These are phyloP conservation scores for Ustilago trichophora DNA, from an alignment of 1,284 basidiomycete genomes.

Conservation along the genomic window DNA sequence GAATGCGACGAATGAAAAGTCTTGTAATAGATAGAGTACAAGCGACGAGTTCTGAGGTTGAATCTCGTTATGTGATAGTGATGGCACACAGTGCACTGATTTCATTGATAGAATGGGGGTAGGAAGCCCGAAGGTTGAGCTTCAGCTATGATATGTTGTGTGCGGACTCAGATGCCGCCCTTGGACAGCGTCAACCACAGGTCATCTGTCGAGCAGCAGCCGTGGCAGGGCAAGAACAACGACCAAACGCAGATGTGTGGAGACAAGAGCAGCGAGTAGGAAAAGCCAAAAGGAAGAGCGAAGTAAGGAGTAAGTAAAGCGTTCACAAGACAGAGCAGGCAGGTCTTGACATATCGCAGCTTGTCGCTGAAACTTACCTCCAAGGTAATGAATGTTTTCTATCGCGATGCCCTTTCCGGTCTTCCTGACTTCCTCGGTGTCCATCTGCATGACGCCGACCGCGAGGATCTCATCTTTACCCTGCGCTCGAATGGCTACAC, in stretches of 20 bases:
- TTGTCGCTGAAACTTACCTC: slow-evolving; percentile 84
- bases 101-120: too few relatives aligned
- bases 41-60: neutral
- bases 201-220: slow-evolving; percentile 31
- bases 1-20: neutral
- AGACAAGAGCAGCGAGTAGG: too few relatives aligned
- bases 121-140: too few relatives aligned
- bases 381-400: slow-evolving; percentile 83
- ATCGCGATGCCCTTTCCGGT: slow-evolving; percentile 91
- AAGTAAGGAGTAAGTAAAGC: too few relatives aligned
- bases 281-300: too few relatives aligned
- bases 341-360: too few relatives aligned
- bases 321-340: too few relatives aligned
- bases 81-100: too few relatives aligned
- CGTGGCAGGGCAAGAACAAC: too few relatives aligned
- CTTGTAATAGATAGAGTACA: neutral
- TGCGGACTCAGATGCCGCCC: slow-evolving; percentile 40
- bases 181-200: slow-evolving; percentile 52
- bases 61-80: too few relatives aligned
- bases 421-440: slow-evolving; percentile 86
- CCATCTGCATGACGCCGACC: slow-evolving; percentile 83
- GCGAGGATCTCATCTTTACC: slow-evolving; percentile 94
- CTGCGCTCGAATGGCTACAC: slow-evolving; percentile 90
- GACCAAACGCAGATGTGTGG: too few relatives aligned
- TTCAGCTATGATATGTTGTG: too few relatives aligned